Evolutionary conservation across 192 early-diverging fungal genomes (phyloP), one percentile per base, ranked within the genome.

Genomic region (Gryganskiella cystojenkinii): DNA sequence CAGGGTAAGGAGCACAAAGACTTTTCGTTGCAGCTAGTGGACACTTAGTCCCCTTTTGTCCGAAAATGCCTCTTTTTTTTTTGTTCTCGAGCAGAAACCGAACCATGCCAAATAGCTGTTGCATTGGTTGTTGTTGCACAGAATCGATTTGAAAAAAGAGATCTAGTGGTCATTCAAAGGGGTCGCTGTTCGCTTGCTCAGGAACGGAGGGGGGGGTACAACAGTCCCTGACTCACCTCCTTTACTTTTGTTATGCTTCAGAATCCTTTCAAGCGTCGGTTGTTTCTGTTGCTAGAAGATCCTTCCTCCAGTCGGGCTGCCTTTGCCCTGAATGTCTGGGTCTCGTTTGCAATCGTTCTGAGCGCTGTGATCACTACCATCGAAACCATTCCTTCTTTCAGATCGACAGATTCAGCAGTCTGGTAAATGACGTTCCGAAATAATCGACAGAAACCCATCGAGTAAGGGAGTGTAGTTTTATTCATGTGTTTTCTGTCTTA

Each of bases 321-420:
- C 11, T 92, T 93, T 72, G 68, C 80, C 20, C 84, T 89, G 25
- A 91, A 91, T 65, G 82, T 91, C n/a, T 84, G 90, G 67, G 87
- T 93, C 19, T 87, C 89, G 1, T 81, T 92, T 58, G 79, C 89
- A 51, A 93, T 93, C 53, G 85, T 92, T 13, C 78, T 88, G 27
- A 88, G 88, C 76, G 89, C 91, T 3, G 83, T 91, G 2, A 84
- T 91, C 49, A 89, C 91, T 0, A 91, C 90, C 14, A 75, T 93
- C 44, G 92, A 93, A 81, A 93, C 92, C n/a, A 92, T 93, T 37
- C 92, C 92, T 42, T 30, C 88, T 27, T 89, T 91, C 52, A 83
- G 87, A 28, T 83, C 85, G 4, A 80, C 73, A 27, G 71, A 82
- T 33, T 85, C 73, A 33, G 58, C 55, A 33, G 64, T 85, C 4